Conservation (phyloP, 257 asterid species). For the Osmanthus fragrans region DNA sequence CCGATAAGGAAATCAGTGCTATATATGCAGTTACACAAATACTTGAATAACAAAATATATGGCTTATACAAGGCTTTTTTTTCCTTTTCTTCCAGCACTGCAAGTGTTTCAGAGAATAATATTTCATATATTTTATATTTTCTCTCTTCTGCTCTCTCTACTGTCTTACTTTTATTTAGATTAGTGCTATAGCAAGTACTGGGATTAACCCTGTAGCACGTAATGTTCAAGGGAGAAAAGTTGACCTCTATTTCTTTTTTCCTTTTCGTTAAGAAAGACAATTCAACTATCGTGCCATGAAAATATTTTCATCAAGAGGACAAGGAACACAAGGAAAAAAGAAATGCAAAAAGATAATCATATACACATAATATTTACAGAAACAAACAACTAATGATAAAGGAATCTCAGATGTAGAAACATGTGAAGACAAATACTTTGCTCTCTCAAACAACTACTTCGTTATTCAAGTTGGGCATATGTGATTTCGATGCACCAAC, state of each 20-base stretch:
- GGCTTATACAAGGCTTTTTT: background rate
- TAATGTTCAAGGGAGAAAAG: background rate
- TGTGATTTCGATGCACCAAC: no score
- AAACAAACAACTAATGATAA: background rate
- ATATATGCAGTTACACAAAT: background rate
- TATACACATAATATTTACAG: background rate
- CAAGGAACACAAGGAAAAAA: background rate
- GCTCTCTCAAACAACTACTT: background rate
- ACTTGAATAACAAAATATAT: constrained; percentile 5
- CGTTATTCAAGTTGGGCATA: no score
- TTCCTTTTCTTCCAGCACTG: background rate
- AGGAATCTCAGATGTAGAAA: background rate
- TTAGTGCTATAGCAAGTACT: constrained; percentile 3
- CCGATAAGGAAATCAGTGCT: background rate
- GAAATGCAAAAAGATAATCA: background rate
- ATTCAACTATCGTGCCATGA: background rate
- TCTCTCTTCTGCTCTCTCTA: background rate
- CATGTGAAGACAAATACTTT: background rate
- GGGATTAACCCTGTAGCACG: constrained; percentile 7
- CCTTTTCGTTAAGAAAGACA: background rate
- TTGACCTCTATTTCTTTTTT: background rate
- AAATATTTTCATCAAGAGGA: background rate
- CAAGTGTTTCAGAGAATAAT: background rate
- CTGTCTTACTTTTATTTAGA: constrained; percentile 1
- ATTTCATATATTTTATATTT: background rate